These are phyloP conservation scores for Simmondsia chinensis DNA, from an alignment of 148 eudicot genomes.

Conservation along the genomic window DNA sequence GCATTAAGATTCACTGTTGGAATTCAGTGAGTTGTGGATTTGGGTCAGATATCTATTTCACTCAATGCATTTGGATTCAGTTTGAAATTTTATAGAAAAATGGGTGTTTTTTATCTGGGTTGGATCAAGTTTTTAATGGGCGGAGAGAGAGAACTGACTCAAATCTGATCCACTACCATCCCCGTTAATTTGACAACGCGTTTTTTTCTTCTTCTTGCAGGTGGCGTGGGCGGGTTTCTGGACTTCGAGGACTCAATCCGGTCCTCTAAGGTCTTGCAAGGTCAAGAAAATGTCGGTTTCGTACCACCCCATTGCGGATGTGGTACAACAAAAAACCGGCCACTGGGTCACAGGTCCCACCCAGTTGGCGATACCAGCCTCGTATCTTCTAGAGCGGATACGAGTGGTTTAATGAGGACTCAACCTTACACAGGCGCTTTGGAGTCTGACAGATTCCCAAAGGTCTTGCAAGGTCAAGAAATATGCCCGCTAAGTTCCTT, in stretches of 20 bases:
- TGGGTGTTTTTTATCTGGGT: too few species aligned
- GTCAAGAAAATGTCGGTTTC: conserved; percentile 87
- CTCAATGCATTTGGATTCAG: too few species aligned
- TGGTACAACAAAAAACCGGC: conserved; percentile 40
- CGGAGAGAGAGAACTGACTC: too few species aligned
- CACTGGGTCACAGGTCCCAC: conserved; percentile 36
- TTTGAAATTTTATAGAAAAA: too few species aligned
- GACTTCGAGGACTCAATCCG: conserved; percentile 78
- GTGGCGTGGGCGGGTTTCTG: conserved; percentile 46
- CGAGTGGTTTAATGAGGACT: too few species aligned
- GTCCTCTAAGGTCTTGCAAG: conserved; percentile 99
- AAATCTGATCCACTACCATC: too few species aligned
- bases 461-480: conserved; percentile 99
- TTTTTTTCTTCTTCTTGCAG: conserved; percentile 13
- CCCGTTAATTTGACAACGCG: too few species aligned
- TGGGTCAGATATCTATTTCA: too few species aligned
- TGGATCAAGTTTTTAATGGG: too few species aligned
- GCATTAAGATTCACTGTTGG: too few species aligned
- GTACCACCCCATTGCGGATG: conserved; percentile 43
- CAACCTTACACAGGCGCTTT: conserved; percentile 40
- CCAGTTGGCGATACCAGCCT: conserved; percentile 25
- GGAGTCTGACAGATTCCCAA: conserved; percentile 64
- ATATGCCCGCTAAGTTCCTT: conserved; percentile 68
- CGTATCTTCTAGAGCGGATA: conserved; percentile 19
- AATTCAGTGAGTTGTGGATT: too few species aligned